Conservation (phyloP, 1,139 yeast genomes). For the Saccharomycopsis crataegensis region DNA sequence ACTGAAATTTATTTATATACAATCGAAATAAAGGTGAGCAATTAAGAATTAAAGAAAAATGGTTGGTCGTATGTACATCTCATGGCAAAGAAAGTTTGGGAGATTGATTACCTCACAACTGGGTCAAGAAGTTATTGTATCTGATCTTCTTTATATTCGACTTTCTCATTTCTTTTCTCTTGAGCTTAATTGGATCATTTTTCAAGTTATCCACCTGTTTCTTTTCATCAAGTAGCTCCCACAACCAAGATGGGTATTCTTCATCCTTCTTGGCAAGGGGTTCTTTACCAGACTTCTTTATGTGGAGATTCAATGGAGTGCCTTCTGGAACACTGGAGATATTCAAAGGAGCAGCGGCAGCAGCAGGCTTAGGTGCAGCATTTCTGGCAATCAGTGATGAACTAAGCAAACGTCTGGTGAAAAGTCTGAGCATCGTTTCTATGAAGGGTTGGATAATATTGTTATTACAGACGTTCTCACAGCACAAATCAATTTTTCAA, state of each 20-base stretch:
- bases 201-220: conserved; percentile 47
- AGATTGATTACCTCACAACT: background rate
- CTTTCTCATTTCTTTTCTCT: conserved; percentile 61
- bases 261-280: conserved; percentile 84
- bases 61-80: too few species aligned
- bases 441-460: background rate
- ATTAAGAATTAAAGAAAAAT: too few species aligned
- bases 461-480: background rate
- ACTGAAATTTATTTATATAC: too few species aligned
- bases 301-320: conserved; percentile 68
- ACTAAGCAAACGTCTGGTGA: background rate
- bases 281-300: conserved; percentile 73
- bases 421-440: background rate
- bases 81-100: too few species aligned
- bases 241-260: conserved; percentile 93
- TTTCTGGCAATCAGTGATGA: background rate
- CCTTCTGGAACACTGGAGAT: conserved; percentile 50
- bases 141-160: conserved; percentile 66
- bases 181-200: conserved; percentile 56
- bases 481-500: too few species aligned
- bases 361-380: background rate
- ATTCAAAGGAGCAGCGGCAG: background rate
- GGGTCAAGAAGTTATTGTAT: conserved; percentile 62
- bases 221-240: conserved; percentile 73
- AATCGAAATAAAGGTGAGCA: too few species aligned